Base-by-base conservation (phyloP, 2,329 filamentous ascomycete species). In the Escovopsis sp. region DNA sequence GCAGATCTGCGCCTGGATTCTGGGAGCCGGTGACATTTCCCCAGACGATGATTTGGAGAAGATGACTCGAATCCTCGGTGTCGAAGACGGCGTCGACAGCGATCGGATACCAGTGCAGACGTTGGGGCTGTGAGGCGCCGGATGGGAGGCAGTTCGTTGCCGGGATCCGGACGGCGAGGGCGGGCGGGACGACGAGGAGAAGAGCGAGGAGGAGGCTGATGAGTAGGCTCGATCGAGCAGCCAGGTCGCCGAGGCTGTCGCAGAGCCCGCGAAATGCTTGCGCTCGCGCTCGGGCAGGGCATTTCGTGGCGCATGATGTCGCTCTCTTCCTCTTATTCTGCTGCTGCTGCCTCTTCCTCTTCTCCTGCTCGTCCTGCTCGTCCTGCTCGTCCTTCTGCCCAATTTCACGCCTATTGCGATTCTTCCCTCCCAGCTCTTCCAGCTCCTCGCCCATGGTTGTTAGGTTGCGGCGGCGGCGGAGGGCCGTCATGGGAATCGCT, bases 1-100 rank as follows among this genome's bases (percentile, higher is more conserved):
- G 86, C 41, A 86, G 72, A 2, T 61, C 8, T 11, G 27, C 45
- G n/a, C 66, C 64, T 11, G 62, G 55, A 2, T 68, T 67, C 36
- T 72, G 69, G 39, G 80, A 76, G 37, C 91, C 91, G 8, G 81
- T 84, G 27, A 96, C 86, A 60, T 96, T 95, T 40, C 88, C 89
- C 66, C 86, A 96, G 37, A 94, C 73, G 2, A 79, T 91, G 42
- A 95, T 66, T 47, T 74, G 77, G 39, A 98, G 68, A 34, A 71
- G 74, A 55, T 88, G 76, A 39, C 65, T 70, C 5, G 72, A 58
- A 47, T 72, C 64, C 12, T 65, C 59, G 25, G 72, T 69, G 52
- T 85, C 72, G 65, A 94, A 94, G 15, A 65, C 63, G 43, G 84
- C 89, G 52, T 84, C 78, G 43, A 91, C 74, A 50, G 74, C 78